Evolutionary conservation across 805 yeast species (phyloP), one percentile per base, ranked within the genome.

Genomic region (Komagataella ulmi): DNA sequence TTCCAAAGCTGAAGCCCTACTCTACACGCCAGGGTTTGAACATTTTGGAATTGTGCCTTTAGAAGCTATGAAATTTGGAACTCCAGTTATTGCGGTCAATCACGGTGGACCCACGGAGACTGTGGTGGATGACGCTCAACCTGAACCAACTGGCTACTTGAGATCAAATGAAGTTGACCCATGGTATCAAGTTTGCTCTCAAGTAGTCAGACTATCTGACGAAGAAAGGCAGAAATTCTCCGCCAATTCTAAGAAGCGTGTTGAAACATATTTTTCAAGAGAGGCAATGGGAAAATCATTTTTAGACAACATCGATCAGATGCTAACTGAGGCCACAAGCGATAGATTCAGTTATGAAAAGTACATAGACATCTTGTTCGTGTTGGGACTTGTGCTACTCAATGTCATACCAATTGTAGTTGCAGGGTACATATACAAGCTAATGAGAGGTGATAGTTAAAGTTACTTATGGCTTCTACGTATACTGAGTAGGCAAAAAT

Each of bases 41-140:
- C 99, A 93, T 68, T 93, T 93, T 63, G 99, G 99, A 12, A 93
- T 93, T 56, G 99, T 93, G 7, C 99, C 99, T 1, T 73, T 93
- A 14, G 99, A 93, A 64, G 90, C 96, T 10, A 90, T 93, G 97
- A 74, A 83, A 48, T 73, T 78, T 53, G 84, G 86, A 24, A 83
- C 83, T 0, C 88, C 96, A 0, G 97, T 90, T 0, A 68, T 93
- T 50, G 97, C 97, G 0, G 83, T 84, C 4, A 80, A 86, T 60
- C 80, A 80, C 45, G 99, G 99, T 24, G 99, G 99, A 0, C 99
- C 99, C 0, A 66, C 82, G 43, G 99, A 93, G 62, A 83, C 96
- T 0, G 69, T 85, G 7, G 72, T 71, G 1, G 72, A 73, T 49
- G 58, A 55, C 45, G 50, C 54, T 45, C 51, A 55, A 12, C 51